phyloP scores from a whole-genome alignment of 306 rosid species.

The Senna tora region DNA sequence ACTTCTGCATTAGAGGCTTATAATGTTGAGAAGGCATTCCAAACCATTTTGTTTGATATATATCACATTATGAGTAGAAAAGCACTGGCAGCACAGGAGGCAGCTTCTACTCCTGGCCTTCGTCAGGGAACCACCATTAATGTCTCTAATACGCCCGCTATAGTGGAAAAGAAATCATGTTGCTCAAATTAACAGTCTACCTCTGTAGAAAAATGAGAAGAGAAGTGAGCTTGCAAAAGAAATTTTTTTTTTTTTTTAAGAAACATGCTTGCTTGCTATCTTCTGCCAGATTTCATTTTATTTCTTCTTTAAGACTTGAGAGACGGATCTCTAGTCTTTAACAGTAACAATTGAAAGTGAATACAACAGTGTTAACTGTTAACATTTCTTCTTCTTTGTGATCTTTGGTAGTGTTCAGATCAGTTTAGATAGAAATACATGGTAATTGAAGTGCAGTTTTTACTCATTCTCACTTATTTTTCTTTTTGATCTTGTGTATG shows the following conservation, averaged over 20 bases:
- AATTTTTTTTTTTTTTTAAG: too few species aligned
- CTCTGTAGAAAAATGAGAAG: constrained; percentile 27
- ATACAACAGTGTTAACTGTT: constrained; percentile 32
- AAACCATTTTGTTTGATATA: constrained; percentile 67
- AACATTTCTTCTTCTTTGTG: constrained; percentile 21
- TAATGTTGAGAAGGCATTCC: constrained; percentile 79
- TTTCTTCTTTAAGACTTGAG: constrained; percentile 20
- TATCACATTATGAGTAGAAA: constrained; percentile 70
- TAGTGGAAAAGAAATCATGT: constrained; percentile 54
- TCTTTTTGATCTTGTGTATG: not conserved
- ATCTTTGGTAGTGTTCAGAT: not conserved
- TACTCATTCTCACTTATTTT: not conserved
- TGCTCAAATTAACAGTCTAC: constrained; percentile 53
- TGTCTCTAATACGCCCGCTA: constrained; percentile 50
- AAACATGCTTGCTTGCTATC: constrained; percentile 21
- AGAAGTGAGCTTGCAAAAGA: constrained; percentile 19
- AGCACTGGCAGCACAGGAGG: constrained; percentile 76
- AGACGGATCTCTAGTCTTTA: constrained; percentile 24
- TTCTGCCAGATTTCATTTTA: constrained; percentile 22
- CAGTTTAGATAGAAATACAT: not conserved
- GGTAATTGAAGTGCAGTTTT: not conserved
- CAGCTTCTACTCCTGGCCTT: constrained; percentile 49
- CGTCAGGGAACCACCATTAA: constrained; percentile 74
- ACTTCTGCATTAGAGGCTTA: constrained; percentile 76
- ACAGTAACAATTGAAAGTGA: constrained; percentile 26